These are phyloP conservation scores for Flammula alnicola DNA, from an alignment of 1,284 basidiomycete species.

Conservation along the genomic window DNA sequence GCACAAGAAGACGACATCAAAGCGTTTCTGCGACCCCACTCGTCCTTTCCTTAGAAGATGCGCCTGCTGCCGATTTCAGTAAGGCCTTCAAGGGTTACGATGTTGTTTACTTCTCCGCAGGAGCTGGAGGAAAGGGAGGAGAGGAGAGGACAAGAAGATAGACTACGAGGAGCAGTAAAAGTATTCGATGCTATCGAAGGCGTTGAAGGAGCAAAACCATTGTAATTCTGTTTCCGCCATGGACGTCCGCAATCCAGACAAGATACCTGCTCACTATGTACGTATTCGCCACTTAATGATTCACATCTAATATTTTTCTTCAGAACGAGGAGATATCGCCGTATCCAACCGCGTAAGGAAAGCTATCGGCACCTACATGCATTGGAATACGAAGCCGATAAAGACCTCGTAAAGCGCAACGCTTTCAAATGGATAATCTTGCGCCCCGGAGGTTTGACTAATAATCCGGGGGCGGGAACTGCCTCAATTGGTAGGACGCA, in stretches of 20 bases:
- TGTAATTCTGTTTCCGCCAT: conserved; percentile 70
- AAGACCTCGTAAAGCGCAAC: conserved; percentile 60
- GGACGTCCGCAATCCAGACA: conserved; percentile 62
- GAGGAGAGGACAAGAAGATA: conserved; percentile 68
- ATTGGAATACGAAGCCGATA: conserved; percentile 74
- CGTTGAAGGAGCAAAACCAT: conserved; percentile 50
- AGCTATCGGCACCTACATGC: conserved; percentile 53
- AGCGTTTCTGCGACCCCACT: conserved; percentile 51
- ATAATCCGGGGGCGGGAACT: conserved; percentile 58
- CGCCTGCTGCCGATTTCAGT: conserved; percentile 52
- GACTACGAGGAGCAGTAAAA: conserved; percentile 78
- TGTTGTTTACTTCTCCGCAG: conserved; percentile 69
- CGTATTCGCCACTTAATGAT: conserved; percentile 23
- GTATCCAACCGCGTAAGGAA: conserved; percentile 48
- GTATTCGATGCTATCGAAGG: conserved; percentile 73
- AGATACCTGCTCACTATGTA: conserved; percentile 63
- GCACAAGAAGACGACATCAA: conserved; percentile 53
- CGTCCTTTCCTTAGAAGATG: conserved; percentile 65
- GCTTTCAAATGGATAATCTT: conserved; percentile 74
- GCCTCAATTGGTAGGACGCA: conserved; percentile 62
- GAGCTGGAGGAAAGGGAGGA: conserved; percentile 72
- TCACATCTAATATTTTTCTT: neutral
- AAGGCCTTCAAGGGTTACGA: conserved; percentile 53
- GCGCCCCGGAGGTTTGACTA: conserved; percentile 63
- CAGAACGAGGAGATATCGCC: conserved; percentile 55